Percentiles rank a stretch among this genome's conserved stretches.
These are phyloP conservation scores for Seiridium cupressi DNA, from an alignment of 2,329 filamentous ascomycete species.

Conservation along the genomic window DNA sequence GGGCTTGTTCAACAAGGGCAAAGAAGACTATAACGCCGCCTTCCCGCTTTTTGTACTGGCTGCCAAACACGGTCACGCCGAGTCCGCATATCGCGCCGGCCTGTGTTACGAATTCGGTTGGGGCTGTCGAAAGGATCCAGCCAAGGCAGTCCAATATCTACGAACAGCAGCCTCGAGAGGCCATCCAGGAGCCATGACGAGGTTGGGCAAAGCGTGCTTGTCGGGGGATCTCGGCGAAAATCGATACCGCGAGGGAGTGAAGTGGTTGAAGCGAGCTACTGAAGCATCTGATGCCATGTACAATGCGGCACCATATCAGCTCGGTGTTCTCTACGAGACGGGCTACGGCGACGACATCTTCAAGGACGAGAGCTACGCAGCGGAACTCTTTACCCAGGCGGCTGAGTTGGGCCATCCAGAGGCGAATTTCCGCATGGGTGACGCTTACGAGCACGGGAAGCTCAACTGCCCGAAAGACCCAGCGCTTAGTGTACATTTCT, in stretches of 20 bases:
- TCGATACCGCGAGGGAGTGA: constrained; percentile 85
- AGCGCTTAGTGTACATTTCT: constrained; percentile 93
- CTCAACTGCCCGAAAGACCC: constrained; percentile 87
- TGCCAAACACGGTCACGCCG: constrained; percentile 94
- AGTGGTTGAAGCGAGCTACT: constrained; percentile 92
- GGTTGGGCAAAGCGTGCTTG: constrained; percentile 86
- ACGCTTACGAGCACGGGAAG: constrained; percentile 92
- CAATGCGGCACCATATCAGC: constrained; percentile 87
- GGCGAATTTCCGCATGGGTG: constrained; percentile 85
- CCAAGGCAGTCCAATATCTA: constrained; percentile 92
- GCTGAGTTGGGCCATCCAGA: constrained; percentile 88
- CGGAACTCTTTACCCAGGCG: constrained; percentile 90
- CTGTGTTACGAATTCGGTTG: constrained; percentile 98
- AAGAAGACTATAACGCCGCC: constrained; percentile 85
- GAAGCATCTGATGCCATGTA: constrained; percentile 91
- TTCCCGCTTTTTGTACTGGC: constrained; percentile 92
- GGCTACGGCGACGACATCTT: constrained; percentile 96
- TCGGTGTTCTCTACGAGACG: constrained; percentile 83
- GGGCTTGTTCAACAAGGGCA: constrained; percentile 91
- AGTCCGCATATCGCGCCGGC: constrained; percentile 89
- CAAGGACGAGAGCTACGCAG: constrained; percentile 84
- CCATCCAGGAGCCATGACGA: constrained; percentile 91
- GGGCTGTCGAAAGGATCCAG: constrained; percentile 86
- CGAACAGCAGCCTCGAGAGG: constrained; percentile 88
- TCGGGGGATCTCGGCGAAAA: constrained; percentile 85